Evolutionary conservation across 192 early-diverging fungal genomes (phyloP).

Genomic region (Coemansia sp.): DNA sequence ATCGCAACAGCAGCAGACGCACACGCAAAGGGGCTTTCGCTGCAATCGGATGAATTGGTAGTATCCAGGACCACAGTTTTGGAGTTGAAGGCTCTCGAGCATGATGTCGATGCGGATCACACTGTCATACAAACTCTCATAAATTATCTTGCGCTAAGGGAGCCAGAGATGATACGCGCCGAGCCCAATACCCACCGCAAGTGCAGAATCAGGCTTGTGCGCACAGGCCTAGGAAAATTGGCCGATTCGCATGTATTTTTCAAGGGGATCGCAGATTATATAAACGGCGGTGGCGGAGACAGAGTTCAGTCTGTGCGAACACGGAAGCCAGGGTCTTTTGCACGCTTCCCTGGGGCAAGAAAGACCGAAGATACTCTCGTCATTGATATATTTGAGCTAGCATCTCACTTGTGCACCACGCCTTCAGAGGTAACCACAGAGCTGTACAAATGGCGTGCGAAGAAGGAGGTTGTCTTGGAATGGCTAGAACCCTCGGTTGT

Average conservation of each 20-base stretch:
- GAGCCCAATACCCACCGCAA: constrained; percentile 42
- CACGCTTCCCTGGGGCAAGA: constrained; percentile 10
- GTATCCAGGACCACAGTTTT: constrained; percentile 25
- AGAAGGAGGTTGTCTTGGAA: constrained; percentile 35
- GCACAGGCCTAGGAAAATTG: constrained; percentile 32
- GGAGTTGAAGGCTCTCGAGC: constrained; percentile 18
- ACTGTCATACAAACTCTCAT: constrained; percentile 39
- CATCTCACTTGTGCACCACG: constrained; percentile 5
- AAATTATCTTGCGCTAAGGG: constrained; percentile 36
- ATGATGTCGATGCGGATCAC: constrained; percentile 31
- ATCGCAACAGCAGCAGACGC: constrained; percentile 11
- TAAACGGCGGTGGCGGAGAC: not conserved
- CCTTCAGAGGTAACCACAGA: constrained; percentile 28
- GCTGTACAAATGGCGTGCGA: constrained; percentile 47
- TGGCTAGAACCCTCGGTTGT: constrained; percentile 48
- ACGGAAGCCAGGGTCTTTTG: not conserved
- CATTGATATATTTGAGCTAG: constrained; percentile 39
- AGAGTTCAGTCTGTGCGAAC: not conserved
- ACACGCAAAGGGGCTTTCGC: not conserved
- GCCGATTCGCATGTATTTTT: constrained; percentile 31
- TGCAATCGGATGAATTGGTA: not conserved
- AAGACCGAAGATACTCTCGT: constrained; percentile 6
- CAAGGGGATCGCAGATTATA: constrained; percentile 19
- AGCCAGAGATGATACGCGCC: constrained; percentile 21
- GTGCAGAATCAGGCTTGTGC: constrained; percentile 31